A percentile compares a stretch with the other conserved stretches of the same genome.
Evolutionary conservation across 139 green algal species (phyloP).

Genomic region (Coelastrella sp.): DNA sequence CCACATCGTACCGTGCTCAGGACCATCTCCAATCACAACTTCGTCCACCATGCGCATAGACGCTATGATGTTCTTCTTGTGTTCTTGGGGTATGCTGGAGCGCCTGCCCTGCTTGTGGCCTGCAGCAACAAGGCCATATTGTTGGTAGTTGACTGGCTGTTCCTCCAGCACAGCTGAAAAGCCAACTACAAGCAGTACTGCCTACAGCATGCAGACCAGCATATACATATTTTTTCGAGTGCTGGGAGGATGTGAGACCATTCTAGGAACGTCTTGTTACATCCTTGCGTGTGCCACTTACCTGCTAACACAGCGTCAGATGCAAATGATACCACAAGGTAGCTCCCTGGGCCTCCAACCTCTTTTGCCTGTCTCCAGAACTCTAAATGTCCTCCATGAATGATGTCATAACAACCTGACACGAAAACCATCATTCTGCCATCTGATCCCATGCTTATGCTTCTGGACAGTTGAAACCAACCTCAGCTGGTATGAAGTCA

Average conservation of each 20-base stretch:
- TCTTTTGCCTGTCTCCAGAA: conserved; percentile 51
- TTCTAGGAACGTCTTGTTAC: no score
- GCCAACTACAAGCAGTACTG: no score
- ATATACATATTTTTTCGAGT: no score
- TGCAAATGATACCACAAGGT: conserved; percentile 51
- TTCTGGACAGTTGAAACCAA: no score
- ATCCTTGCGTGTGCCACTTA: not conserved
- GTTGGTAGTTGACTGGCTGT: no score
- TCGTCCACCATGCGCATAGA: conserved; percentile 52
- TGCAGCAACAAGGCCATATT: no score
- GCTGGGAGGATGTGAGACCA: no score
- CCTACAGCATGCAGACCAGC: no score
- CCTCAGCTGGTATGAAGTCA: no score
- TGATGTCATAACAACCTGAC: conserved; percentile 39
- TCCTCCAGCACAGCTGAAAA: no score
- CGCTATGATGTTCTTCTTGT: conserved; percentile 41
- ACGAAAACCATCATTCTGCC: conserved; percentile 17
- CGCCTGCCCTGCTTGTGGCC: conserved; percentile 41
- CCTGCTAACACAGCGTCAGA: conserved; percentile 37
- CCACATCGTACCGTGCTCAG: conserved; percentile 24
- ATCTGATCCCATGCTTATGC: not conserved
- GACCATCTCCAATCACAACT: conserved; percentile 49
- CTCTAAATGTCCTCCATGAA: conserved; percentile 51
- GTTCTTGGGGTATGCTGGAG: conserved; percentile 40
- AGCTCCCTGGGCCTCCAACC: conserved; percentile 18